phyloP scores from a whole-genome alignment of 2,329 filamentous ascomycete species.

The Aureobasidium vineae region DNA sequence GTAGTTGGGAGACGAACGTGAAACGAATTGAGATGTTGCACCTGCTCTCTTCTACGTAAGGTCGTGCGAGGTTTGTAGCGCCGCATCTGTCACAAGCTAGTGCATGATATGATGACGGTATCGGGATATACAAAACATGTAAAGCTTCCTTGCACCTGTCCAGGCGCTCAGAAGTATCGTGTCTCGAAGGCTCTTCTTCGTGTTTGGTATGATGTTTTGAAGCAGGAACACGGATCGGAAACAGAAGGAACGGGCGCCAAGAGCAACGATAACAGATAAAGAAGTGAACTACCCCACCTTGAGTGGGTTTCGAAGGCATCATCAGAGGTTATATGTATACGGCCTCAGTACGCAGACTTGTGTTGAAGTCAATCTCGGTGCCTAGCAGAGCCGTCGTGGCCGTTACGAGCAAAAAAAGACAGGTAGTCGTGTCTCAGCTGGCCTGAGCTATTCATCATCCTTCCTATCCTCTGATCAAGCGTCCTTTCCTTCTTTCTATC shows the following conservation, averaged over 20 bases:
- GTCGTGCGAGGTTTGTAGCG: neutral
- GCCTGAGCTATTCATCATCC: slow-evolving; percentile 1
- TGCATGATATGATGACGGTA: neutral
- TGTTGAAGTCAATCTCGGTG: slow-evolving; percentile 1
- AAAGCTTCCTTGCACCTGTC: neutral
- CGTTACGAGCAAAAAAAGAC: slow-evolving; percentile 9
- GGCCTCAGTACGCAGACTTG: neutral
- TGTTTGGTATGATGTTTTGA: neutral
- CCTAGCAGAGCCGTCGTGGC: slow-evolving; percentile 6
- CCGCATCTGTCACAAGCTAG: neutral
- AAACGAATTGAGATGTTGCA: neutral
- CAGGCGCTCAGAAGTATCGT: neutral
- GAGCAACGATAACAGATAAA: neutral
- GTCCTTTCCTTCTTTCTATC: neutral
- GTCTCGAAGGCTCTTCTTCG: neutral
- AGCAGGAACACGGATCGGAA: neutral
- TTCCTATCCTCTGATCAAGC: neutral
- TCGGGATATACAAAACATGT: neutral
- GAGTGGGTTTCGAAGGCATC: slow-evolving; percentile 7
- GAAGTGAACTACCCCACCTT: slow-evolving; percentile 3
- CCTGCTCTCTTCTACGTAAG: neutral
- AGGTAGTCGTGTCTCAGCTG: slow-evolving; percentile 7
- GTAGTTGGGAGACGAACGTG: neutral
- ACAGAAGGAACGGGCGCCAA: slow-evolving; percentile 8
- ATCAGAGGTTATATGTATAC: neutral